Percentiles rank a stretch among this genome's conserved stretches.
Evolutionary conservation across 805 yeast species (phyloP).

Genomic region (Metschnikowia peoriensis): DNA sequence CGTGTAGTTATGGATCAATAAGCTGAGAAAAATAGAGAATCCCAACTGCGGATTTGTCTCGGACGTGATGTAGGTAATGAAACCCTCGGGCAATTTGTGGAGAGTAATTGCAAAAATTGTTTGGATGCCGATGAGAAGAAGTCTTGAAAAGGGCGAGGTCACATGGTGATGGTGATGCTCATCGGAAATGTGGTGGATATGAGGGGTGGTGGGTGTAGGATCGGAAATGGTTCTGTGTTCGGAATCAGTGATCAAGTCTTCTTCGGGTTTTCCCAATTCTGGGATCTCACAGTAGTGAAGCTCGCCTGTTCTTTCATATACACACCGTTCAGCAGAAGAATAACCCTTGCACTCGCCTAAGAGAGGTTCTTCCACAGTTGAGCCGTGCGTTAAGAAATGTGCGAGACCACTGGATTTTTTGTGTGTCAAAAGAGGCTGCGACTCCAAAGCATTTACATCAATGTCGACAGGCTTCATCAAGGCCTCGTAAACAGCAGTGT

Average conservation of each 20-base stretch:
- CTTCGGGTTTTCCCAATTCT: conserved; percentile 18
- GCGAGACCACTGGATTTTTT: conserved; percentile 23
- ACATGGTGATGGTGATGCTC: conserved; percentile 76
- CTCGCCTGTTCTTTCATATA: conserved; percentile 17
- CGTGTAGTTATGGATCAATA: conserved; percentile 85
- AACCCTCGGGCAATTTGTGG: conserved; percentile 95
- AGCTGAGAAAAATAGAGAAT: conserved; percentile 74
- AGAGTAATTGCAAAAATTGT: conserved; percentile 83
- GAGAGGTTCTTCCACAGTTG: conserved; percentile 18
- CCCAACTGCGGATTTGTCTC: conserved; percentile 66
- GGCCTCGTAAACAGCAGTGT: neutral
- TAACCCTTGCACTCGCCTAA: conserved; percentile 51
- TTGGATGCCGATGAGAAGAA: conserved; percentile 87
- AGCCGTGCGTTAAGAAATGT: conserved; percentile 25
- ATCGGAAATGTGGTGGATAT: conserved; percentile 12
- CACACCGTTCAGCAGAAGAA: conserved; percentile 40
- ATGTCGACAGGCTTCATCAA: neutral
- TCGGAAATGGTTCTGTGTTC: neutral
- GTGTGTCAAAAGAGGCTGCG: conserved; percentile 13
- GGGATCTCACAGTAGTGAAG: conserved; percentile 44
- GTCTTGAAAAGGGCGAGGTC: conserved; percentile 69
- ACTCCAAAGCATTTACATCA: conserved; percentile 3
- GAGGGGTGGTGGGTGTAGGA: neutral
- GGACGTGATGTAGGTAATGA: conserved; percentile 79
- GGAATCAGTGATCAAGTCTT: conserved; percentile 2